A percentile compares a stretch with the other conserved stretches of the same genome.
Conservation (phyloP, 345 rosid genomes). For the Eucalyptus camaldulensis region DNA sequence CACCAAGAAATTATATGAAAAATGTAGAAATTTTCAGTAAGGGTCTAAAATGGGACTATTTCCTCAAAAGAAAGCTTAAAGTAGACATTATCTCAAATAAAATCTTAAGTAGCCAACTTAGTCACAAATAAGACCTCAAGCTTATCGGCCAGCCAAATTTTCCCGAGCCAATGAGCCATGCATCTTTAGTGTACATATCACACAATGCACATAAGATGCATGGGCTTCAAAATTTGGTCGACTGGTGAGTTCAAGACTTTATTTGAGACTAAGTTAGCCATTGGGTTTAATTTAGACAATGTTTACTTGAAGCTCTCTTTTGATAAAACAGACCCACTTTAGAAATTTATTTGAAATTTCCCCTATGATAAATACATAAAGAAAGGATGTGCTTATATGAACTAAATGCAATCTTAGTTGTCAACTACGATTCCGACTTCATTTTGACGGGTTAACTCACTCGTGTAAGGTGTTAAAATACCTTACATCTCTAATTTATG, state of each 20-base stretch:
- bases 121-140: not conserved
- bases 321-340: not conserved
- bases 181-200: not conserved
- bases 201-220: not conserved
- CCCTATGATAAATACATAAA: too few species aligned
- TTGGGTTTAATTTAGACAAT: not conserved
- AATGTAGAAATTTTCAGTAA: not conserved
- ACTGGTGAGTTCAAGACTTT: not conserved
- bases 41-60: not conserved
- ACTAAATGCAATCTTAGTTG: not conserved
- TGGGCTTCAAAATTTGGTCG: rapidly evolving
- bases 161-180: not conserved
- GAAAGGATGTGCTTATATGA: not conserved
- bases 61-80: not conserved
- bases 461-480: not conserved
- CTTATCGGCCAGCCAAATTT: not conserved
- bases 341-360: not conserved
- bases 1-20: not conserved
- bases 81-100: not conserved
- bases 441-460: not conserved
- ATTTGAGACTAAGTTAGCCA: not conserved
- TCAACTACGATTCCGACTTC: not conserved
- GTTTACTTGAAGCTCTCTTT: not conserved
- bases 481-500: not conserved
- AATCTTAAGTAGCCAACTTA: not conserved